A percentile compares a stretch with the other conserved stretches of the same genome.
phyloP scores from a whole-genome alignment of 805 yeast genomes.

The Sugiyamaella smithiae region DNA sequence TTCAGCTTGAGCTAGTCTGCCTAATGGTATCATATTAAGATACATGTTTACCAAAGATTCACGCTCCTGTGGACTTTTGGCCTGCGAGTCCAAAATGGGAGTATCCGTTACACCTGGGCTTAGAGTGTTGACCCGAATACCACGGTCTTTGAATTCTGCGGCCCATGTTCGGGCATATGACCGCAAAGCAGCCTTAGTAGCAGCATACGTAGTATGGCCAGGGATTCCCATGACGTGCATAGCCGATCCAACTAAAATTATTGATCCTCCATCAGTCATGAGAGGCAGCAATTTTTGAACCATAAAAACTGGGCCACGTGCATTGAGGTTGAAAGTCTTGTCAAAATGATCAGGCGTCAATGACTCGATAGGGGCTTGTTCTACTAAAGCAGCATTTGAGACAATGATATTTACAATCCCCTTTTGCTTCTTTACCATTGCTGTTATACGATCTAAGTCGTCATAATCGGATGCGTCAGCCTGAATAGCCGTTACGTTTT shows the following conservation, averaged over 20 bases:
- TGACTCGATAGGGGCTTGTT: not conserved
- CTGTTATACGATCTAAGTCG: not conserved
- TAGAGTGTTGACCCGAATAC: constrained; percentile 5
- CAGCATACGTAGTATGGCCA: not conserved
- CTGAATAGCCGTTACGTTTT: not conserved
- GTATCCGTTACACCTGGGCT: constrained; percentile 1
- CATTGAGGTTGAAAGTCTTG: not conserved
- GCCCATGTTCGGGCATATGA: constrained; percentile 4
- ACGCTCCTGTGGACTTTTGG: not conserved
- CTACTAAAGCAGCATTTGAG: not conserved
- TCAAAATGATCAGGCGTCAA: not conserved
- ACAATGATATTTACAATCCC: not conserved
- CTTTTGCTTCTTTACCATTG: not conserved
- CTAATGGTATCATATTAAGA: constrained; percentile 22
- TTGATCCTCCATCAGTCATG: not conserved
- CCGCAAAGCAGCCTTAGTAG: constrained; percentile 3
- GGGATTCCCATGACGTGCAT: not conserved
- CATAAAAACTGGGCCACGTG: not conserved
- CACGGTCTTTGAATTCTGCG: not conserved
- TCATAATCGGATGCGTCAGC: not conserved
- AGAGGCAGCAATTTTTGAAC: constrained; percentile 1
- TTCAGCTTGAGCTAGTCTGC: not conserved
- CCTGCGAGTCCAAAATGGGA: not conserved
- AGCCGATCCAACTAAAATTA: not conserved
- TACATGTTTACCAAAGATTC: constrained; percentile 28